phyloP scores from a whole-genome alignment of 1,284 basidiomycete genomes.

The Sphagnurus paluster region DNA sequence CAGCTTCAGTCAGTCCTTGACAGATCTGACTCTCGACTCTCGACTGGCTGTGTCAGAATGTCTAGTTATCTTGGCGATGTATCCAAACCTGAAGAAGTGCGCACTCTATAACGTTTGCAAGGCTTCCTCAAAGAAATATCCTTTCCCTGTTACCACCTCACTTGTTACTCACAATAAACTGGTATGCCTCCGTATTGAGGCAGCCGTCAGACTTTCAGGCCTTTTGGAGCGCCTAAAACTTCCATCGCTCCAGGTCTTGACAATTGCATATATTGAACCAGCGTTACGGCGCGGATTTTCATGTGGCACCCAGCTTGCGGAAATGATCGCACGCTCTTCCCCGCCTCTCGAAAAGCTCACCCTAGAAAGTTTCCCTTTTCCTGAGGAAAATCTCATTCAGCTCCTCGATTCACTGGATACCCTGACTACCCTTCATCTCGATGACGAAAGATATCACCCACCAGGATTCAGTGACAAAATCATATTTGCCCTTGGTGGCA shows the following conservation, averaged over 20 bases:
- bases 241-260: neutral
- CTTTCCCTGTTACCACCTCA: too few relatives aligned
- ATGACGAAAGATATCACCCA: too few relatives aligned
- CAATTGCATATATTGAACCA: too few relatives aligned
- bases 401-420: neutral
- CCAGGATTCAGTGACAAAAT: too few relatives aligned
- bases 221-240: neutral
- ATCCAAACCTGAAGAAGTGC: neutral
- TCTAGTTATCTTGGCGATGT: neutral
- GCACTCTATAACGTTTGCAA: neutral
- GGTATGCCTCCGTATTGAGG: neutral
- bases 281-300: too few relatives aligned
- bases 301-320: neutral
- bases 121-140: too few relatives aligned
- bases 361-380: slow-evolving; percentile 3
- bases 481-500: neutral
- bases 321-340: neutral
- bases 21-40: neutral
- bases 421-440: neutral
- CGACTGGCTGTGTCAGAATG: neutral
- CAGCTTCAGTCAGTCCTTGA: too few relatives aligned
- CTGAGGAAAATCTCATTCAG: neutral
- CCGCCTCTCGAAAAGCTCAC: neutral
- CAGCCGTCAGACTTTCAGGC: neutral
- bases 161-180: neutral